A percentile compares a stretch with the other conserved stretches of the same genome.
phyloP scores from a whole-genome alignment of 192 early-diverging fungal species.

The Gigaspora rosea region DNA sequence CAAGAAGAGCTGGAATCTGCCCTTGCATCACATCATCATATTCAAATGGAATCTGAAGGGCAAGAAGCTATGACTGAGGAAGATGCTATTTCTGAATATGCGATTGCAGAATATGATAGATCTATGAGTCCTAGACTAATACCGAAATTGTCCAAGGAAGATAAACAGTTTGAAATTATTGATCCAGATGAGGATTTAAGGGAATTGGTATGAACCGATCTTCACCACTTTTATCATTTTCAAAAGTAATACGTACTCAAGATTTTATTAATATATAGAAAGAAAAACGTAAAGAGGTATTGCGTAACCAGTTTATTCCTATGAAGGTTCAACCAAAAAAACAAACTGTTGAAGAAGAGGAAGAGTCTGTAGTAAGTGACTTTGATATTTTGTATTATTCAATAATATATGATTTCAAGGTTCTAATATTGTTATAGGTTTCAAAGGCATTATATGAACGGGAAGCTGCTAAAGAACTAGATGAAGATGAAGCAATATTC shows the following conservation, averaged over 20 bases:
- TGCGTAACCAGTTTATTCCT: slow-evolving; percentile 57
- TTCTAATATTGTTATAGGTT: slow-evolving; percentile 28
- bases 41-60: slow-evolving; percentile 45
- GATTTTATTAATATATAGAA: slow-evolving; percentile 38
- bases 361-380: slow-evolving; percentile 37
- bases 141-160: slow-evolving; percentile 52
- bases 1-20: slow-evolving; percentile 55
- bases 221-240: neutral
- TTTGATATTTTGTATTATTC: neutral
- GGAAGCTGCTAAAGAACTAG: slow-evolving; percentile 73
- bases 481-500: slow-evolving; percentile 79
- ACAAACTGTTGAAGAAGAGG: slow-evolving; percentile 37
- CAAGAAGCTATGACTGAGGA: slow-evolving; percentile 50
- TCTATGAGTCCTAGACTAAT: slow-evolving; percentile 66
- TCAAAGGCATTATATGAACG: slow-evolving; percentile 66
- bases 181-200: slow-evolving; percentile 63
- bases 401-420: neutral
- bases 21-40: slow-evolving; percentile 55
- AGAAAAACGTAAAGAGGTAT: slow-evolving; percentile 54
- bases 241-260: neutral
- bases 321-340: slow-evolving; percentile 42
- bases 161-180: slow-evolving; percentile 54
- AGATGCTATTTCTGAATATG: slow-evolving; percentile 33
- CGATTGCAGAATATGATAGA: slow-evolving; percentile 56
- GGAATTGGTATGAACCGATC: slow-evolving; percentile 51